These are phyloP conservation scores for Tylopilus felleus DNA, from an alignment of 768 basidiomycete species.

Conservation along the genomic window DNA sequence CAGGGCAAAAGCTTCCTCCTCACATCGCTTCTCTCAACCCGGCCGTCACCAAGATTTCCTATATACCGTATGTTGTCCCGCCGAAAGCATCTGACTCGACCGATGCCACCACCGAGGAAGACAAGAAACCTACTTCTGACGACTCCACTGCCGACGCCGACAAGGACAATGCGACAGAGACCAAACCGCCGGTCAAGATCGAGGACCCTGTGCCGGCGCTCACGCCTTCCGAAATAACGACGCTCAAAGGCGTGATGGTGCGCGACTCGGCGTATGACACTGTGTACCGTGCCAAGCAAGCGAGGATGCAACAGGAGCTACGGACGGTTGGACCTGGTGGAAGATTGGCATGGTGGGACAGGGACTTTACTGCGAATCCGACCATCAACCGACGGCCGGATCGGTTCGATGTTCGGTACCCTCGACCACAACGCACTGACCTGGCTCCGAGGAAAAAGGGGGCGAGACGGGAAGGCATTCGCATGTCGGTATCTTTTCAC, in stretches of 20 bases:
- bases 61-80: slow-evolving; percentile 23
- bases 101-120: slow-evolving; percentile 20
- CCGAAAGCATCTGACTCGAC: slow-evolving; percentile 17
- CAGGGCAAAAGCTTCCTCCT: slow-evolving; percentile 32
- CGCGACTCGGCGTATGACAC: slow-evolving; percentile 47
- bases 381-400: slow-evolving; percentile 29
- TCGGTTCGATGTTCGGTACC: slow-evolving; percentile 55
- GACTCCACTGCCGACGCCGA: slow-evolving; percentile 11
- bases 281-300: slow-evolving; percentile 46
- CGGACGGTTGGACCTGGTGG: slow-evolving; percentile 40
- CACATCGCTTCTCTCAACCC: slow-evolving; percentile 33
- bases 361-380: slow-evolving; percentile 40
- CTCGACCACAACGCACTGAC: slow-evolving; percentile 40
- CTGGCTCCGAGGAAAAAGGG: slow-evolving; percentile 45
- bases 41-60: slow-evolving; percentile 30
- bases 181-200: slow-evolving; percentile 10
- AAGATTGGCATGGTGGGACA: slow-evolving; percentile 61
- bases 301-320: slow-evolving; percentile 50
- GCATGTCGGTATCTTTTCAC: slow-evolving; percentile 56
- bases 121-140: slow-evolving; percentile 20
- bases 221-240: slow-evolving; percentile 29
- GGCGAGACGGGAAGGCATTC: slow-evolving; percentile 64
- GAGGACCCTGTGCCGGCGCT: slow-evolving; percentile 29
- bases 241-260: slow-evolving; percentile 36
- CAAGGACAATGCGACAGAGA: slow-evolving; percentile 19